Base-by-base conservation (phyloP, 2,329 filamentous ascomycete genomes). In the Neopestalotiopsis rosae region DNA sequence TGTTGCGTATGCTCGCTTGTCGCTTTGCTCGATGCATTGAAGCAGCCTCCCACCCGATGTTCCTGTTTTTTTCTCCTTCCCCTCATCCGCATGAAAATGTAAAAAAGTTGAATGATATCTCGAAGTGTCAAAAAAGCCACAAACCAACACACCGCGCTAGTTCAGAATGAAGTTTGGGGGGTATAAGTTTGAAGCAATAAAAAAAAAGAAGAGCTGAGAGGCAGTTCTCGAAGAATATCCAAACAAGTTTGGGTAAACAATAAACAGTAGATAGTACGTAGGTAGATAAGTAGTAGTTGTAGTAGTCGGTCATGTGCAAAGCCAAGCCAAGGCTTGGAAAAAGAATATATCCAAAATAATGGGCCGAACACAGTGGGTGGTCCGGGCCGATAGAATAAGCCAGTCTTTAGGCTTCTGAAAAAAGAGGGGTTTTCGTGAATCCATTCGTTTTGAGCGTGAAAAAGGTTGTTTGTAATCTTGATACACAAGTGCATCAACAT, bases 151-250 rank as follows among this genome's bases (percentile, higher is more conserved):
- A 59, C 14, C 61, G 49, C 59, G 65, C 64, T 57, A 24, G 24
- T 10, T 61, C 17, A 52, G 17, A 52, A 34, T 61, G 61, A 56
- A 24, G 32, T 63, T 61, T 32, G 63, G 40, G 20, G 68, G 68
- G 65, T 69, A 69, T 69, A 67, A 38, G 45, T 42, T 62, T 42
- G 64, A 65, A 68, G 40, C 5, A 40, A 20, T 64, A 68, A 61
- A 66, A 45, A 32, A 20, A 61, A 66, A 61, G 20, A 49, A 62
- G 34, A 63, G 30, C 24, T 57, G 40, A 14, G 17, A 40, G 14
- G 58, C 24, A 45, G 12, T 14, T 38, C 24, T 40, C n/a, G 40
- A 56, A 62, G 30, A 32, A 63, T 52, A 64, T 68, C 59, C 58
- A 68, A 67, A 32, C n/a, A 56, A 63, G 17, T 17, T 17, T 38